These are phyloP conservation scores for Magnusiomyces tetraspermus DNA, from an alignment of 1,139 yeast genomes.

Conservation along the genomic window DNA sequence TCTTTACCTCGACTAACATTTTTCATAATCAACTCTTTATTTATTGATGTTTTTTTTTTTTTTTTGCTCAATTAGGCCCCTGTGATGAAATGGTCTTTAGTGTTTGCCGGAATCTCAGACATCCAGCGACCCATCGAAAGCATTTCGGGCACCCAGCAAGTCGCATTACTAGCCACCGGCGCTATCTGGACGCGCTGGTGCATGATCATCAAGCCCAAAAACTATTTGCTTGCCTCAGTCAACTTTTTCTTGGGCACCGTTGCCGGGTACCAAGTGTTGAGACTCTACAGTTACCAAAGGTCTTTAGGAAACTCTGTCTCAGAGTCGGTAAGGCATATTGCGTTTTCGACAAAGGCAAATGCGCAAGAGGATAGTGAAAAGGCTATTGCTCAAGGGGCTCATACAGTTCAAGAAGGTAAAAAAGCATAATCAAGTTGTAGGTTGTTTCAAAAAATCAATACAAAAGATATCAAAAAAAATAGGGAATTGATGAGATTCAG, in stretches of 20 bases:
- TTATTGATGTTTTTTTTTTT: neutral
- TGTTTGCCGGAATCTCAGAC: constrained; percentile 83
- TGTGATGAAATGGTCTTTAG: constrained; percentile 71
- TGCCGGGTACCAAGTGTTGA: constrained; percentile 71
- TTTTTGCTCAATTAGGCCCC: constrained; percentile 37
- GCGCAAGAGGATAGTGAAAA: too few relatives aligned
- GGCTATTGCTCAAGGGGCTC: too few relatives aligned
- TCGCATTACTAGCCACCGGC: constrained; percentile 86
- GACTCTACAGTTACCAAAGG: constrained; percentile 59
- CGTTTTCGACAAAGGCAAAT: too few relatives aligned
- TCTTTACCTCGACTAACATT: neutral
- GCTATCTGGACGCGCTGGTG: constrained; percentile 99
- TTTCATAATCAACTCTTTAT: neutral
- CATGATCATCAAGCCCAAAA: constrained; percentile 82
- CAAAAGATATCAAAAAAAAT: too few relatives aligned
- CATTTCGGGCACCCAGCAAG: constrained; percentile 83
- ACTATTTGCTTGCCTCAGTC: constrained; percentile 79
- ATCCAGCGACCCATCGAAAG: constrained; percentile 84
- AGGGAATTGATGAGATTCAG: too few relatives aligned
- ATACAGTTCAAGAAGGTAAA: too few relatives aligned
- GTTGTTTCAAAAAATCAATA: too few relatives aligned
- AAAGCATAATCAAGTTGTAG: too few relatives aligned
- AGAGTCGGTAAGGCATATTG: too few relatives aligned
- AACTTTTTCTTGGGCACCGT: constrained; percentile 89
- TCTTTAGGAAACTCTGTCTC: neutral